Percentiles rank a stretch among this genome's conserved stretches.
These are phyloP conservation scores for Verticillium alfalfae DNA, from an alignment of 2,329 filamentous ascomycete genomes.

Conservation along the genomic window DNA sequence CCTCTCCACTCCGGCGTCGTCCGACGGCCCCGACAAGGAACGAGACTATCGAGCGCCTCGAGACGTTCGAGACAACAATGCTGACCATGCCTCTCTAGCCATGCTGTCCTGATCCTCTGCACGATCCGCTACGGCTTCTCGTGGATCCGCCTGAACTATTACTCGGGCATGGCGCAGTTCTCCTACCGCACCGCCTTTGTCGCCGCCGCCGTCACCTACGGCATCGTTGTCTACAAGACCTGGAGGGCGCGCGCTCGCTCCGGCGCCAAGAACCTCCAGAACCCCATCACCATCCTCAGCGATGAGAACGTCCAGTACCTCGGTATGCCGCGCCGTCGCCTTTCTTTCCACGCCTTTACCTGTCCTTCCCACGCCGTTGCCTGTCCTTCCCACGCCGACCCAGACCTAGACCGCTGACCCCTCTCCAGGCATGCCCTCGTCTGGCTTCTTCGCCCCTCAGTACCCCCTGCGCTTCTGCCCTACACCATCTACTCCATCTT, in stretches of 20 bases:
- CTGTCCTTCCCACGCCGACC: too few relatives aligned
- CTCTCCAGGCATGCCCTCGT: slow-evolving; percentile 74
- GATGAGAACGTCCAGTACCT: slow-evolving; percentile 99
- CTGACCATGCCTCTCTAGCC: slow-evolving; percentile 44
- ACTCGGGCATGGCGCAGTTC: slow-evolving; percentile 69
- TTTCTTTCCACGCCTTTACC: too few relatives aligned
- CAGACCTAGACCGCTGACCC: too few relatives aligned
- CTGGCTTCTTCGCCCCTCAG: slow-evolving; percentile 89
- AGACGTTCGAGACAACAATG: background rate
- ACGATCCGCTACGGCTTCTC: slow-evolving; percentile 80
- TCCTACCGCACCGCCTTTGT: slow-evolving; percentile 89
- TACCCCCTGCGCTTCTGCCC: slow-evolving; percentile 82
- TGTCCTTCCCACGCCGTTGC: too few relatives aligned
- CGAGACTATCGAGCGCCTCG: background rate
- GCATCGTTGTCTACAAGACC: slow-evolving; percentile 98
- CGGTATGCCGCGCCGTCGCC: slow-evolving; percentile 48
- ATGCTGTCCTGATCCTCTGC: slow-evolving; percentile 78
- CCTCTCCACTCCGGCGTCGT: background rate
- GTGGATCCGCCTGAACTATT: slow-evolving; percentile 85
- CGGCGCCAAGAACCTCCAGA: slow-evolving; percentile 54
- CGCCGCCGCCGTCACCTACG: slow-evolving; percentile 86
- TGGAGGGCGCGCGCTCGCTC: slow-evolving; percentile 79
- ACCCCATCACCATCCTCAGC: slow-evolving; percentile 60
- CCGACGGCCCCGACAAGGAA: background rate
- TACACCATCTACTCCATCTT: slow-evolving; percentile 98